These are phyloP conservation scores for Eucalyptus dawsonii DNA, from an alignment of 345 rosid species.

Conservation along the genomic window DNA sequence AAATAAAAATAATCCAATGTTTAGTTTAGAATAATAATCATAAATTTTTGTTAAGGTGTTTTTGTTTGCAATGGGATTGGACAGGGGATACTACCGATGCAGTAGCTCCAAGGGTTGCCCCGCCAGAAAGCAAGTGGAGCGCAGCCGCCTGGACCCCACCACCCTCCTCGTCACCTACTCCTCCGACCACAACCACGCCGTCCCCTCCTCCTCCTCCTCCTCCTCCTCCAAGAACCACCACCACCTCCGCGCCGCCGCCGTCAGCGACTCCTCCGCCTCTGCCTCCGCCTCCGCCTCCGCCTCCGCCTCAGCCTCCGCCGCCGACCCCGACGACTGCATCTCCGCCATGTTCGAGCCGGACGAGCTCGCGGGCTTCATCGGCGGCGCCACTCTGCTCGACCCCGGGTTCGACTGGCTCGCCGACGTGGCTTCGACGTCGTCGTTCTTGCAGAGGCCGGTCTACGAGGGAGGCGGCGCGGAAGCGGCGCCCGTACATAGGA, in stretches of 20 bases:
- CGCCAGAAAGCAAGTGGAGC: conserved; percentile 73
- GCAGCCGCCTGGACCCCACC: conserved; percentile 58
- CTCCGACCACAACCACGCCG: conserved; percentile 57
- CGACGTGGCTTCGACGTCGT: conserved; percentile 28
- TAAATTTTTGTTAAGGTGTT: neutral
- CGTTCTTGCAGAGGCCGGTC: conserved; percentile 12
- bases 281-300: neutral
- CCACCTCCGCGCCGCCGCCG: conserved; percentile 11
- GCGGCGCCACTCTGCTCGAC: conserved; percentile 16
- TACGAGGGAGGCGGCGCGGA: conserved; percentile 14
- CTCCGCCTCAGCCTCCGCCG: neutral
- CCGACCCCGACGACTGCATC: neutral
- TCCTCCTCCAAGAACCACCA: conserved; percentile 4
- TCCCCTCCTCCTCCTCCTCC: conserved; percentile 33
- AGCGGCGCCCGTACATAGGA: neutral
- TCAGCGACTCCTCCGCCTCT: conserved; percentile 1
- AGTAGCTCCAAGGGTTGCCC: conserved; percentile 80
- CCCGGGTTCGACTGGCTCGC: conserved; percentile 52
- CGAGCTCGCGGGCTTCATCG: neutral
- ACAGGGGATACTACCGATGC: conserved; percentile 75
- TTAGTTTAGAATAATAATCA: neutral
- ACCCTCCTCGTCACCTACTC: conserved; percentile 53
- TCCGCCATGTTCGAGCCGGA: neutral
- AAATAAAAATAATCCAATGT: neutral
- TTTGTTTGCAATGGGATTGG: neutral